These are phyloP conservation scores for Tricholoma saponaceum DNA, from an alignment of 768 basidiomycete species.

Conservation along the genomic window DNA sequence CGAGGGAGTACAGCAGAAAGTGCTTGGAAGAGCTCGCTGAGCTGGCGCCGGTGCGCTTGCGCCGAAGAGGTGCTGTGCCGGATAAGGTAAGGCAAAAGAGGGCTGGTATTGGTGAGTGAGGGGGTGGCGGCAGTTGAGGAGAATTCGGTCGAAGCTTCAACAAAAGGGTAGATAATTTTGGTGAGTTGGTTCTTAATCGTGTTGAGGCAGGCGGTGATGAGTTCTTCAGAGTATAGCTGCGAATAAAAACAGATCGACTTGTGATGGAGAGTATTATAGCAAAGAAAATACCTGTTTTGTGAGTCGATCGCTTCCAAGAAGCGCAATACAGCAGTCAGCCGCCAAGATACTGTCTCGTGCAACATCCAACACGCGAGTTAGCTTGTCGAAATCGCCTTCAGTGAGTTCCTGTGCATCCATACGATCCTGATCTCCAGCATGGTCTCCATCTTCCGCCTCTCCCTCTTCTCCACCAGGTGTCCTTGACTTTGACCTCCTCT, in stretches of 20 bases:
- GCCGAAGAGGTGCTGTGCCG: conserved; percentile 34
- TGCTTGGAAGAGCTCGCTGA: conserved; percentile 71
- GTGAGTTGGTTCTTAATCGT: conserved; percentile 79
- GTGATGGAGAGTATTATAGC: too few species aligned
- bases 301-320: conserved; percentile 75
- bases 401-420: conserved; percentile 26
- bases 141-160: conserved; percentile 58
- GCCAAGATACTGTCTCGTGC: conserved; percentile 76
- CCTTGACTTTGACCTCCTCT: conserved; percentile 39
- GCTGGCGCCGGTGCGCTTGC: conserved; percentile 38
- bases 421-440: conserved; percentile 15
- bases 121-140: conserved; percentile 20
- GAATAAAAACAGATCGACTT: background rate
- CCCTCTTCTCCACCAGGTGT: conserved; percentile 36
- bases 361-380: conserved; percentile 51
- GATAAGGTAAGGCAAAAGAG: conserved; percentile 49
- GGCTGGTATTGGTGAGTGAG: conserved; percentile 32
- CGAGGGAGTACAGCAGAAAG: conserved; percentile 68
- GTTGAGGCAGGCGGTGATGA: conserved; percentile 74
- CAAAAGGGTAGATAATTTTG: conserved; percentile 79
- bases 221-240: conserved; percentile 91
- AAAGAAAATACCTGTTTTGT: conserved; percentile 68
- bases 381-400: conserved; percentile 44
- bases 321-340: conserved; percentile 76
- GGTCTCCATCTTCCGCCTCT: conserved; percentile 23